Conservation (phyloP, 2,329 filamentous ascomycete species). For the Neocatenulostroma microsporum region DNA sequence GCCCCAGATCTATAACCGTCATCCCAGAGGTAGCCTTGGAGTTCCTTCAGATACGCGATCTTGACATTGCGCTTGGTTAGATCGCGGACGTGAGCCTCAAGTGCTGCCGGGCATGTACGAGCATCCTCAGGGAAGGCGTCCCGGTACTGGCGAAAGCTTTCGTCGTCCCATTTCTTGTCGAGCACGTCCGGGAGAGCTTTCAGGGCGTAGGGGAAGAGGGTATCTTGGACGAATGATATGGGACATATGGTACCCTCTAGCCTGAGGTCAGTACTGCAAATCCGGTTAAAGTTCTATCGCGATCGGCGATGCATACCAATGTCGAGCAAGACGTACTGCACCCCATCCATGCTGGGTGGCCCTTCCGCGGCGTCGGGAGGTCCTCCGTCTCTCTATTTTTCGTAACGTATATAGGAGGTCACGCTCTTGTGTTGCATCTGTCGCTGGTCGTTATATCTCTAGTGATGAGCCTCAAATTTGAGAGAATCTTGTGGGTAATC, state of each 20-base stretch:
- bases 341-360: conserved; percentile 18
- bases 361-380: no score
- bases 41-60: conserved; percentile 65
- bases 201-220: conserved; percentile 72
- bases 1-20: conserved; percentile 63
- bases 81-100: conserved; percentile 61
- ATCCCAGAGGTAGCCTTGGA: conserved; percentile 74
- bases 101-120: conserved; percentile 49
- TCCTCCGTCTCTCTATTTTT: no score
- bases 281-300: no score
- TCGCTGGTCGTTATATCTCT: no score
- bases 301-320: conserved; percentile 31
- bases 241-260: conserved; percentile 74
- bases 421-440: no score
- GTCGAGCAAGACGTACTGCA: conserved; percentile 30
- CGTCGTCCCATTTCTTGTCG: conserved; percentile 57
- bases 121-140: conserved; percentile 62
- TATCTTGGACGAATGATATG: conserved; percentile 77
- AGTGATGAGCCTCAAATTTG: no score
- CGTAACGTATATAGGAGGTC: no score
- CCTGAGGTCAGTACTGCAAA: conserved; percentile 2
- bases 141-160: conserved; percentile 59
- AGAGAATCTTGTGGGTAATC: no score
- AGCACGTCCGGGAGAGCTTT: conserved; percentile 57
- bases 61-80: conserved; percentile 67